Base-by-base conservation (phyloP, 768 basidiomycete genomes). In the Pilatotrama ljubarskyi region DNA sequence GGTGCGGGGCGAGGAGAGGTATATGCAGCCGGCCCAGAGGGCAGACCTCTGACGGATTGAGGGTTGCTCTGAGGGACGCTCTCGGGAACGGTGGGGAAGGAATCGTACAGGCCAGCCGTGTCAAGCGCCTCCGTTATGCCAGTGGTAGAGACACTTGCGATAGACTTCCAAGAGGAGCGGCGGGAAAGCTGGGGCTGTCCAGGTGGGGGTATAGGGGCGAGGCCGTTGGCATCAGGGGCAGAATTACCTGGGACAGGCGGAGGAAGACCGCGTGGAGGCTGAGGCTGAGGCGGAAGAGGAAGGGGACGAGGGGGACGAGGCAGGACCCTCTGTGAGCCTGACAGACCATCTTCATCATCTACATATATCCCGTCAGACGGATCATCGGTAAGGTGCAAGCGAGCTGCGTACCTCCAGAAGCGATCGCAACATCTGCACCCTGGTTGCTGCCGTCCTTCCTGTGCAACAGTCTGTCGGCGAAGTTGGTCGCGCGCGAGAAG, bases 51-150 rank as follows among this genome's bases (percentile, higher is more conserved):
- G 46, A 35, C 37, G 6, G 18, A 46, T 14, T 18, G 24, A 25
- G 43, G 55, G 3, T 14, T 29, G 48, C 29, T 17, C 37, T 20
- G 38, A 8, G 64, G 64, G 14, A 47, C 47, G n/a, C 17, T 54
- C 6, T 58, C 75, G 1, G 89, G 88, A 5, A 90, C 88, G 35
- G 82, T 81, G 22, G 90, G 90, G 72, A 91, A 90, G 7, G 86
- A 81, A 58, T 90, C 88, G 63, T 86, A 88, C 22, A 88, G 72
- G 11, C 82, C 82, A 38, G 51, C 38, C 61, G 76, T 75, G 67
- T 87, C 85, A 42, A 90, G 80, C 24, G 79, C 50, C 74, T 83
- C 61, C 77, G 83, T 63, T 41, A 53, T 76, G 50, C 55, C 59
- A 6, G 53, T 64, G 6, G 63, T 56, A 15, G 63, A 59, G 9